phyloP scores from a whole-genome alignment of 176 grass and related monocot species.

The maize (Zea mays) region Zm-B73-REFERENCE-NAM-5.0 NC_050101.1:99981501-99982000 shows the following conservation, averaged over 20 bases:
- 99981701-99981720: conserved; percentile 67
- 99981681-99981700: conserved; percentile 83
- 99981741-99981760: neutral
- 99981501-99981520: neutral
- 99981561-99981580: conserved; percentile 28
- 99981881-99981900: conserved; percentile 89
- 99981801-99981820: neutral
- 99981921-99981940: neutral
- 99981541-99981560: too few species aligned
- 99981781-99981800: neutral
- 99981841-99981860: conserved; percentile 60
- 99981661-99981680: conserved; percentile 77
- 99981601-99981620: neutral
- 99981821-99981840: neutral
- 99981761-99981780: neutral
- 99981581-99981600: conserved; percentile 60
- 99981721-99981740: neutral
- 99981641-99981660: conserved; percentile 86
- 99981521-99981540: too few species aligned
- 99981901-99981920: conserved; percentile 69
- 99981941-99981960: conserved; percentile 44
- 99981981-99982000: neutral
- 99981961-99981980: neutral
- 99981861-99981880: conserved; percentile 86
- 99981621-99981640: conserved; percentile 87